Percentiles rank a stretch among this genome's conserved stretches.
Evolutionary conservation across 345 rosid species (phyloP).

Genomic region (Bruguiera sexangula): DNA sequence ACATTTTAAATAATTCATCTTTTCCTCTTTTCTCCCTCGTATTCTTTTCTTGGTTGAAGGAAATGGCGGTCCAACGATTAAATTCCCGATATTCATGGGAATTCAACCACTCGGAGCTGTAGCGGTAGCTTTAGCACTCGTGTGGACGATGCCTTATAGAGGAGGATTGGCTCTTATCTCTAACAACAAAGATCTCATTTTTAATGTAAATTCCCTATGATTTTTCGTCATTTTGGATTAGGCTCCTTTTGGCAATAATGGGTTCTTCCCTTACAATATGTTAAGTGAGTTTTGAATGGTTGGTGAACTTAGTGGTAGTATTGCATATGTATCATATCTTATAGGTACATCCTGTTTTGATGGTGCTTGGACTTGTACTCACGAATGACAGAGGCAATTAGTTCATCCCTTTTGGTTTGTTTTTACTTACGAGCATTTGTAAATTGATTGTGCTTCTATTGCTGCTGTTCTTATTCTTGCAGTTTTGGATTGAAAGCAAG

Average conservation of each 20-base stretch:
- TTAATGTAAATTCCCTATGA: slow-evolving; percentile 44
- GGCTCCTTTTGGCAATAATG: background rate
- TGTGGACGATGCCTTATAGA: slow-evolving; percentile 73
- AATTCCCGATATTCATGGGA: slow-evolving; percentile 55
- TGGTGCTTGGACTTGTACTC: slow-evolving; percentile 66
- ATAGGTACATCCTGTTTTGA: slow-evolving; percentile 77
- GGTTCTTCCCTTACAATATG: background rate
- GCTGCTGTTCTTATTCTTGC: no score
- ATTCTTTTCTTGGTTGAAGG: background rate
- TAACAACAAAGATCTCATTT: slow-evolving; percentile 87
- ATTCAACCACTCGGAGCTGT: slow-evolving; percentile 53
- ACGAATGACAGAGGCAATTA: slow-evolving; percentile 75
- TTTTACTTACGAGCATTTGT: no score
- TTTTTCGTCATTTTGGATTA: background rate
- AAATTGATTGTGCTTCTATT: no score
- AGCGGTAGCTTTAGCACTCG: slow-evolving; percentile 47
- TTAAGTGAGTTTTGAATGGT: no score
- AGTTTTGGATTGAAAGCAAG: no score
- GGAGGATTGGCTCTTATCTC: slow-evolving; percentile 89
- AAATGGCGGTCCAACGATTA: slow-evolving; percentile 54
- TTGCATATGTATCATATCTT: background rate
- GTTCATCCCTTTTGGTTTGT: background rate
- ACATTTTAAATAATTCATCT: background rate
- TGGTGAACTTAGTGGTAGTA: no score
- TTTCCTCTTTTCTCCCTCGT: background rate